Evolutionary conservation across 2,329 filamentous ascomycete species (phyloP).

Genomic region (Hymenoscyphus scutula): DNA sequence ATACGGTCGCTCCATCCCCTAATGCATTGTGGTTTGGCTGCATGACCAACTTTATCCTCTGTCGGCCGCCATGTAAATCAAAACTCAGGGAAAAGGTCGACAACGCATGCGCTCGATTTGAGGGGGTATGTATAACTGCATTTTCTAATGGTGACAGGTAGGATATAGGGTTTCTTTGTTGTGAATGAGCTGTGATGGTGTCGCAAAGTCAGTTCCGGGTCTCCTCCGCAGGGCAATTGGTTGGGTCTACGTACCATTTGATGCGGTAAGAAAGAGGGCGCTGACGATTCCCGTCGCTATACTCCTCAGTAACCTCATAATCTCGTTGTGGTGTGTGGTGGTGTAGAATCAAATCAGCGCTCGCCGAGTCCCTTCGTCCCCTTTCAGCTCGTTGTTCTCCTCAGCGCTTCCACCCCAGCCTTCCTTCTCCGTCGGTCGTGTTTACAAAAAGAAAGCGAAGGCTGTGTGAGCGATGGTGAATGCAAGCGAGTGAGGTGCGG

Average conservation of each 20-base stretch:
- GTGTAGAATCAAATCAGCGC: not conserved
- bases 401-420: not conserved
- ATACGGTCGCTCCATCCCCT: constrained; percentile 69
- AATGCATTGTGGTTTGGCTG: constrained; percentile 92
- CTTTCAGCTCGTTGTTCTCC: constrained; percentile 1
- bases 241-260: constrained; percentile 21
- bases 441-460: not conserved
- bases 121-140: constrained; percentile 73
- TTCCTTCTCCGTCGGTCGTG: not conserved
- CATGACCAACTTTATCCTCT: constrained; percentile 74
- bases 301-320: constrained; percentile 26
- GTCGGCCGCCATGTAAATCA: constrained; percentile 61
- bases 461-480: not conserved
- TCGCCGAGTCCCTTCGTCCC: not conserved
- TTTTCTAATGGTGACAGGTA: constrained; percentile 72
- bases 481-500: not conserved
- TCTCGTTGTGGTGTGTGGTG: not conserved
- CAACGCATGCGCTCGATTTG: constrained; percentile 73
- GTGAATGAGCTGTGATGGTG: constrained; percentile 59
- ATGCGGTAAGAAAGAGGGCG: constrained; percentile 22
- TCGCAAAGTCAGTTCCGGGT: constrained; percentile 9
- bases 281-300: constrained; percentile 29
- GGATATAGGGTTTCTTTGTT: constrained; percentile 71
- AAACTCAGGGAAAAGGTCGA: constrained; percentile 87
- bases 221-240: not conserved